Percentiles rank a stretch among this genome's conserved stretches.
Conservation (phyloP, 306 rosid genomes). For the Canavalia ensiformis region DNA sequence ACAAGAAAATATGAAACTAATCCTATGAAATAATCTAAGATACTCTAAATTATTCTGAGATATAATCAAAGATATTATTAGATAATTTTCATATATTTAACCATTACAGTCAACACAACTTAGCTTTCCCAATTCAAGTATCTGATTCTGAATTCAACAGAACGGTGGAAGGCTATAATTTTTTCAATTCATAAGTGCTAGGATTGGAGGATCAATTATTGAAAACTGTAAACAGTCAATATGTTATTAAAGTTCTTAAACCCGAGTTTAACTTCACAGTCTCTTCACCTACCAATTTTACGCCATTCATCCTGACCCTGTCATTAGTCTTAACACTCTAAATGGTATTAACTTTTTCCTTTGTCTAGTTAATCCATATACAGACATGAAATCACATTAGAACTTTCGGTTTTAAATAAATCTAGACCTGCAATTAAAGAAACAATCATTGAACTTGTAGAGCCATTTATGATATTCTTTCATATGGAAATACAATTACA, state of each 20-base stretch:
- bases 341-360: not conserved
- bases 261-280: not conserved
- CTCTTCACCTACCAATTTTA: not conserved
- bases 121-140: not conserved
- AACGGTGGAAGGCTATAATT: not conserved
- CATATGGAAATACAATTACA: slow-evolving; percentile 33
- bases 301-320: slow-evolving; percentile 8
- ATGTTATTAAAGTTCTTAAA: not conserved
- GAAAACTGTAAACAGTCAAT: slow-evolving; percentile 17
- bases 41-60: too few species aligned
- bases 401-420: slow-evolving; percentile 40
- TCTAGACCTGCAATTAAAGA: slow-evolving; percentile 23
- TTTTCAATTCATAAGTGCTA: slow-evolving; percentile 1
- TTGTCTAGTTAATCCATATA: not conserved
- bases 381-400: slow-evolving; percentile 13
- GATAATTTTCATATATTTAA: too few species aligned
- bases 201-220: not conserved
- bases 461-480: slow-evolving; percentile 33
- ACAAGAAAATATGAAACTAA: too few species aligned
- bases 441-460: slow-evolving; percentile 17
- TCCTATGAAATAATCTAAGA: too few species aligned
- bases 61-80: too few species aligned
- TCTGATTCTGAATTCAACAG: slow-evolving; percentile 3
- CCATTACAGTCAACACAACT: not conserved
- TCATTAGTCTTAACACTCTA: slow-evolving; percentile 1